A percentile compares a stretch with the other conserved stretches of the same genome.
phyloP scores from a whole-genome alignment of 768 basidiomycete species.

The Termitomyces sp. region DNA sequence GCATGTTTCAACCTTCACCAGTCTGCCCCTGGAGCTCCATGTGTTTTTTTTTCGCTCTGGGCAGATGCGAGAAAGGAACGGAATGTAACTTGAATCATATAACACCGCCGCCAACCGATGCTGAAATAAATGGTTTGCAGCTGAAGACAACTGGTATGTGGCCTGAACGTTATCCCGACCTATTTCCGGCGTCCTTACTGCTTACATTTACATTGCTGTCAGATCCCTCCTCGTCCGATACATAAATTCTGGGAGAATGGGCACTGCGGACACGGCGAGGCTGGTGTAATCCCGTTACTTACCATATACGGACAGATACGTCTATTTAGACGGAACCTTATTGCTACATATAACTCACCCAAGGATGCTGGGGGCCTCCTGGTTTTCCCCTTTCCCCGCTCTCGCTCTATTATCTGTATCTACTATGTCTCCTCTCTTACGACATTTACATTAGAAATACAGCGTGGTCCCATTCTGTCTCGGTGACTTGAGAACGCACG shows the following conservation, averaged over 20 bases:
- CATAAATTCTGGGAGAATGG: conserved; percentile 9
- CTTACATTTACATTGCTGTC: not conserved
- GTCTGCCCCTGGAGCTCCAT: conserved; percentile 1
- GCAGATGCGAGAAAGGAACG: conserved; percentile 11
- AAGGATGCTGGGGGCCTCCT: too few species aligned
- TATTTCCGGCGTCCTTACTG: not conserved
- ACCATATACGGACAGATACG: too few species aligned
- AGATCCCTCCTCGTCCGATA: not conserved
- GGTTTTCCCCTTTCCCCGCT: too few species aligned
- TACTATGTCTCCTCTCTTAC: too few species aligned
- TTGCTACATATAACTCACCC: too few species aligned
- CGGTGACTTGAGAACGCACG: too few species aligned
- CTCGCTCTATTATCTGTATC: too few species aligned
- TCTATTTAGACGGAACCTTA: too few species aligned
- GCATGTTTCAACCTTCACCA: conserved; percentile 10
- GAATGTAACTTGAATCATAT: conserved; percentile 12
- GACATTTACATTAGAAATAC: too few species aligned
- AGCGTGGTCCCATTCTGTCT: too few species aligned
- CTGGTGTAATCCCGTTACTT: too few species aligned
- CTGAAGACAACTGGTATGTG: not conserved
- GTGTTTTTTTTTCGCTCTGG: conserved; percentile 13
- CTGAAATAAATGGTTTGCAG: not conserved
- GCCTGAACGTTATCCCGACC: not conserved
- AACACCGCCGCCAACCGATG: not conserved
- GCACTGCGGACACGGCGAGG: conserved; percentile 8